Evolutionary conservation across 768 basidiomycete genomes (phyloP).

Genomic region (Mycena albidolilacea): DNA sequence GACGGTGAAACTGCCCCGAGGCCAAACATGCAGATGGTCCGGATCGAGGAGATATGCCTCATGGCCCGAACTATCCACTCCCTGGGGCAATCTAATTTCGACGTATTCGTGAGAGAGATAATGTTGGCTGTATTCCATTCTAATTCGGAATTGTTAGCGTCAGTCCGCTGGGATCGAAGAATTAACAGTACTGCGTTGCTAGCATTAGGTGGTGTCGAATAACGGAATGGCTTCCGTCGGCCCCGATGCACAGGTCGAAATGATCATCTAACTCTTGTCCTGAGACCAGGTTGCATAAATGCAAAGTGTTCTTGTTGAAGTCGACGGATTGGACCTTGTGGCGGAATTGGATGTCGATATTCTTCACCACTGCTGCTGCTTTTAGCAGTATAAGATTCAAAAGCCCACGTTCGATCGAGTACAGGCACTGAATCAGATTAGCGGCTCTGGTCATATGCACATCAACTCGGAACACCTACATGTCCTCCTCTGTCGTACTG

Average conservation of each 20-base stretch:
- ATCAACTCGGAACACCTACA: constrained; percentile 53
- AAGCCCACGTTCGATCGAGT: constrained; percentile 77
- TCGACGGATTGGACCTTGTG: constrained; percentile 73
- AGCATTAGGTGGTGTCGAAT: constrained; percentile 83
- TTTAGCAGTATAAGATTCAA: constrained; percentile 76
- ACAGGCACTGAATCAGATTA: constrained; percentile 66
- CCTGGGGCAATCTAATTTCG: constrained; percentile 82
- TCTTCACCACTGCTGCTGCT: constrained; percentile 62
- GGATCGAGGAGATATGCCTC: constrained; percentile 73
- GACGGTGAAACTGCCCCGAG: constrained; percentile 87
- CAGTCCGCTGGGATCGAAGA: neutral
- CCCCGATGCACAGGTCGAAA: constrained; percentile 77
- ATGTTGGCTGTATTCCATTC: constrained; percentile 81
- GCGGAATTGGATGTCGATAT: constrained; percentile 68
- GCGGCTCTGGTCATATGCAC: neutral
- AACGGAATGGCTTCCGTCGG: constrained; percentile 81
- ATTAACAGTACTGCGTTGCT: constrained; percentile 65
- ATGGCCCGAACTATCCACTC: constrained; percentile 57
- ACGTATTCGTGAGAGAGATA: constrained; percentile 86
- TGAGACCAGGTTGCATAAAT: constrained; percentile 51
- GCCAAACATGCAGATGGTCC: constrained; percentile 89
- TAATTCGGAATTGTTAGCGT: constrained; percentile 43
- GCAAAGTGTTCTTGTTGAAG: constrained; percentile 62
- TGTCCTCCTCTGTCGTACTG: constrained; percentile 75
- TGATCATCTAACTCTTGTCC: constrained; percentile 50